Conservation (phyloP, 352 stramenopile species). For the Pythium sukuiense region DNA sequence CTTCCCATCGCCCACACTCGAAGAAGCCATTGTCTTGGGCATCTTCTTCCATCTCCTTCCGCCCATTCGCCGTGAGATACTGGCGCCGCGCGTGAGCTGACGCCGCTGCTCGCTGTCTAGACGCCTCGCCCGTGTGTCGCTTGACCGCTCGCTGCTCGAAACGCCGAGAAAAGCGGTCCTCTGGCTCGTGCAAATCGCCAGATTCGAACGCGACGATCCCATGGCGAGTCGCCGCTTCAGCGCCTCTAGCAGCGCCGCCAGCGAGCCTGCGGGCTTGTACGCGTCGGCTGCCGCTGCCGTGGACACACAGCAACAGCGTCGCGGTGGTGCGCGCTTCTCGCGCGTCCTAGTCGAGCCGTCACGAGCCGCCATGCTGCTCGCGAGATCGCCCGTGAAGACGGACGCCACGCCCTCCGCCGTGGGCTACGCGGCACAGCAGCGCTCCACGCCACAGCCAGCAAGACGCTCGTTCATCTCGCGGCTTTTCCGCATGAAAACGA, state of each 20-base stretch:
- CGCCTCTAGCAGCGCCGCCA: background rate
- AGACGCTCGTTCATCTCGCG: constrained; percentile 28
- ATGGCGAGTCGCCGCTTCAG: constrained; percentile 7
- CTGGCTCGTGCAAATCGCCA: background rate
- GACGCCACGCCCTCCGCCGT: constrained; percentile 9
- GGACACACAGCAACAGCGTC: constrained; percentile 6
- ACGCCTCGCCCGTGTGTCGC: background rate
- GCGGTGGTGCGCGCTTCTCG: constrained; percentile 2
- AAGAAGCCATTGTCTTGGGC: background rate
- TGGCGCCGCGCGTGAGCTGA: background rate
- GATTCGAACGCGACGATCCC: background rate
- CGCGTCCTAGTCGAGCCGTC: constrained; percentile 14
- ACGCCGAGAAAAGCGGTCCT: background rate
- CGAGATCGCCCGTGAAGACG: constrained; percentile 13
- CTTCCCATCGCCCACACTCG: background rate
- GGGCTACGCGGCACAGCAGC: background rate
- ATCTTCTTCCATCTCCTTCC: background rate
- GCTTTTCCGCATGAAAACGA: constrained; percentile 26
- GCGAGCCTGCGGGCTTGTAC: background rate
- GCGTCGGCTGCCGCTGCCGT: background rate
- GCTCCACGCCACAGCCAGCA: constrained; percentile 13
- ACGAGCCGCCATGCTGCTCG: constrained; percentile 4
- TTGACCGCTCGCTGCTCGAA: background rate
- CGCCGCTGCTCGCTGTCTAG: background rate
- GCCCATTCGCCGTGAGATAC: background rate